phyloP scores from a whole-genome alignment of 2,329 filamentous ascomycete species.

The Calonectria pauciramosa region DNA sequence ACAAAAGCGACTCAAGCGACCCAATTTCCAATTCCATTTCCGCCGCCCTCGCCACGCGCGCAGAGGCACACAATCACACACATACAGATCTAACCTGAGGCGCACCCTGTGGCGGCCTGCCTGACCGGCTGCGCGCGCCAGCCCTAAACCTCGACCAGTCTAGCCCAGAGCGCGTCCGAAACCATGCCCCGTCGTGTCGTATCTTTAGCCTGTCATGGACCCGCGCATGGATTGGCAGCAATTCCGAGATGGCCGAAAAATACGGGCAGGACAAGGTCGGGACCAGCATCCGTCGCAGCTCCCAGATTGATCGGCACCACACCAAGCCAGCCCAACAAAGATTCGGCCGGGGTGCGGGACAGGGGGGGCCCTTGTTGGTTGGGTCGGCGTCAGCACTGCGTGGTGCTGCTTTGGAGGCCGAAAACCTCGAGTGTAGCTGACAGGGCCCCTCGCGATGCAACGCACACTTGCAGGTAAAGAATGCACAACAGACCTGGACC shows the following conservation, averaged over 20 bases:
- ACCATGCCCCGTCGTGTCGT: background rate
- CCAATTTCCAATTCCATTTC: background rate
- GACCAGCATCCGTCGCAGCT: background rate
- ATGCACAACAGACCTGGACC: conserved; percentile 20
- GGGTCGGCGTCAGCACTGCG: conserved; percentile 2
- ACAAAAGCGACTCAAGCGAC: background rate
- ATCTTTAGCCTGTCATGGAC: background rate
- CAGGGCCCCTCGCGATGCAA: conserved; percentile 17
- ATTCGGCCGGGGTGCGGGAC: background rate
- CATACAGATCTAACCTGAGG: background rate
- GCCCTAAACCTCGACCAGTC: conserved; percentile 16
- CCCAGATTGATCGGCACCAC: background rate
- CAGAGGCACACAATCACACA: background rate
- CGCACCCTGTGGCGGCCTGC: background rate
- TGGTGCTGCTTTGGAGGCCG: background rate
- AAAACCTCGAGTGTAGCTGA: background rate
- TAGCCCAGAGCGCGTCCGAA: background rate
- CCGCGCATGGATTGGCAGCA: background rate
- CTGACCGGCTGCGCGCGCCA: background rate
- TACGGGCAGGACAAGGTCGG: background rate
- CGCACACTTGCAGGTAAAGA: conserved; percentile 25
- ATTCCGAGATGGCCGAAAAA: background rate
- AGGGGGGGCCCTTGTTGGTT: background rate
- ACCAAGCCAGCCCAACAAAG: background rate
- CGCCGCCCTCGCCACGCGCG: background rate